phyloP scores from a whole-genome alignment of 257 asterid genomes.

The Petunia secreta region DNA sequence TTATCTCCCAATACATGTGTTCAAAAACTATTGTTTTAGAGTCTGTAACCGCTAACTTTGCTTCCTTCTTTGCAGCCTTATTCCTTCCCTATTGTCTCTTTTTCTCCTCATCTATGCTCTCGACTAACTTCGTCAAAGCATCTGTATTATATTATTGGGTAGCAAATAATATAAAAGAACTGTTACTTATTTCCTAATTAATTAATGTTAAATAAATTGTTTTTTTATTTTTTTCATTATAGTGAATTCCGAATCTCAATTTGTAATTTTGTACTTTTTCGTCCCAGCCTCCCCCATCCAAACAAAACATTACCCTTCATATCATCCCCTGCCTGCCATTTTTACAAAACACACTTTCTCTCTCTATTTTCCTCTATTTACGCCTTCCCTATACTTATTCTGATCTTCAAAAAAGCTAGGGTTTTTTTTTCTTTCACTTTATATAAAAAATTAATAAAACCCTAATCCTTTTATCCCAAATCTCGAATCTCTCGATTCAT shows the following conservation, averaged over 20 bases:
- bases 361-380: conserved; percentile 40
- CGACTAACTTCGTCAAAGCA: too few relatives aligned
- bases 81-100: too few relatives aligned
- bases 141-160: too few relatives aligned
- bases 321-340: conserved; percentile 17
- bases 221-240: too few relatives aligned
- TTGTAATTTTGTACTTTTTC: conserved; percentile 26
- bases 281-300: conserved; percentile 8
- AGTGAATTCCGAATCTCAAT: not conserved
- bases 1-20: too few relatives aligned
- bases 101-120: too few relatives aligned
- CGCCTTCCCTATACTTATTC: conserved; percentile 35
- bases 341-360: conserved; percentile 2
- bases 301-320: conserved; percentile 1
- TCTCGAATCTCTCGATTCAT: conserved; percentile 37
- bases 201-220: too few relatives aligned
- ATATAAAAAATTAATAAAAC: conserved; percentile 26
- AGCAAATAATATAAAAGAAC: too few relatives aligned
- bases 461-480: not conserved
- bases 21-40: too few relatives aligned
- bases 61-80: too few relatives aligned
- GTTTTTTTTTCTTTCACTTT: conserved; percentile 41
- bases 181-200: too few relatives aligned
- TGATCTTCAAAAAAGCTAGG: conserved; percentile 44
- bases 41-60: too few relatives aligned